These are phyloP conservation scores for Quercus berberidifolia DNA, from an alignment of 306 rosid species.

Conservation along the genomic window DNA sequence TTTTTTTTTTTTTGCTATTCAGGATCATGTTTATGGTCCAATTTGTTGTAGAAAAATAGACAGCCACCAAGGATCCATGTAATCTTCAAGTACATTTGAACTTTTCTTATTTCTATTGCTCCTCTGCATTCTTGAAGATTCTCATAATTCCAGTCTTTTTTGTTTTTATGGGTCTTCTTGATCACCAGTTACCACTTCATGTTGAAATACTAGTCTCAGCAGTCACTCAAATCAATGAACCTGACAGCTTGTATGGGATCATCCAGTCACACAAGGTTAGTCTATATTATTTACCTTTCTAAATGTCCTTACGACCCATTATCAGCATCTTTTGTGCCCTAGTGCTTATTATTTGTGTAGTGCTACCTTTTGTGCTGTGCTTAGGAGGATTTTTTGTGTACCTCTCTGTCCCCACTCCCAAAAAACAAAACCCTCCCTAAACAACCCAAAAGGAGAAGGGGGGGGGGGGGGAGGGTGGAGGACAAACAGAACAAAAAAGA, in stretches of 20 bases:
- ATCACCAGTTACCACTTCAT: slow-evolving; percentile 70
- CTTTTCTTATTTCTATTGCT: not conserved
- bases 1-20: not conserved
- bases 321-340: not conserved
- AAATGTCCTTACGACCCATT: not conserved
- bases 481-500: not conserved
- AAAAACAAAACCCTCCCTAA: too few relatives aligned
- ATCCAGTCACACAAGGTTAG: slow-evolving; percentile 89
- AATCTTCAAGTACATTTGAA: not conserved
- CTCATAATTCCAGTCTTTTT: not conserved
- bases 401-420: not conserved
- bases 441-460: too few relatives aligned
- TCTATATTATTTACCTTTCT: slow-evolving; percentile 6
- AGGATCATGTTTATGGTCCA: not conserved
- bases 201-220: slow-evolving; percentile 84
- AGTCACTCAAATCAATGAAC: slow-evolving; percentile 82
- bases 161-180: slow-evolving; percentile 16
- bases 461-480: too few relatives aligned
- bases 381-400: not conserved
- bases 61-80: too few relatives aligned
- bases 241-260: slow-evolving; percentile 93
- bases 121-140: not conserved
- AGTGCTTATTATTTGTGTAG: not conserved
- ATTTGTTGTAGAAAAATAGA: not conserved
- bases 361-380: not conserved